Conservation (phyloP, 768 basidiomycete genomes). For the Aureoboletus auriporus region DNA sequence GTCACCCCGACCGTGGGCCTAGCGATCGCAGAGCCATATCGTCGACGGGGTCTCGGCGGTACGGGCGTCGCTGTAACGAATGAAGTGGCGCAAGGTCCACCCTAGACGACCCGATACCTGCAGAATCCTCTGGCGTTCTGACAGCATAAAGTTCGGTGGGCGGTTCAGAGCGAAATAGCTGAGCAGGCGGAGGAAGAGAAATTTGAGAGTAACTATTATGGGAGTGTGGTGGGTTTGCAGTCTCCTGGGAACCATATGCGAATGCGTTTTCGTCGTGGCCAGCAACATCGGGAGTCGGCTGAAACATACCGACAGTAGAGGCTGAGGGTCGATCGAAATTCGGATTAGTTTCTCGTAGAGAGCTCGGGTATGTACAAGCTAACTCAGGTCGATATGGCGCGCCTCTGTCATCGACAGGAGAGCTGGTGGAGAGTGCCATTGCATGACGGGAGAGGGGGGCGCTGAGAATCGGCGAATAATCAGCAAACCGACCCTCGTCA, state of each 20-base stretch:
- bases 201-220: conserved; percentile 18
- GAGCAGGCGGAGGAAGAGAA: conserved; percentile 31
- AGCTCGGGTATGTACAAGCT: conserved; percentile 13
- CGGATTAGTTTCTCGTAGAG: conserved; percentile 17
- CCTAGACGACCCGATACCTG: conserved; percentile 22
- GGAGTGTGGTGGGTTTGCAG: background rate
- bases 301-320: conserved; percentile 10
- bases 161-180: conserved; percentile 25
- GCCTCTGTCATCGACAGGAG: conserved; percentile 11
- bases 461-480: conserved; percentile 3
- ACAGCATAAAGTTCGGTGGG: conserved; percentile 31
- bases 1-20: conserved; percentile 35
- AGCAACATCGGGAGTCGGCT: background rate
- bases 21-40: conserved; percentile 56
- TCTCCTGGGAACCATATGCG: conserved; percentile 9
- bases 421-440: background rate
- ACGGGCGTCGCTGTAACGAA: conserved; percentile 53
- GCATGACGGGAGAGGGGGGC: conserved; percentile 5
- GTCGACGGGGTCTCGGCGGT: conserved; percentile 57
- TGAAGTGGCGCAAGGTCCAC: conserved; percentile 56
- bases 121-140: conserved; percentile 16
- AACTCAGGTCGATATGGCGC: conserved; percentile 11
- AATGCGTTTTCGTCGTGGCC: conserved; percentile 7
- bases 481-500: conserved; percentile 14
- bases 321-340: conserved; percentile 19